Percentiles rank a stretch among this genome's conserved stretches.
phyloP scores from a whole-genome alignment of 768 basidiomycete species.

The Leccinum ochraceum region DNA sequence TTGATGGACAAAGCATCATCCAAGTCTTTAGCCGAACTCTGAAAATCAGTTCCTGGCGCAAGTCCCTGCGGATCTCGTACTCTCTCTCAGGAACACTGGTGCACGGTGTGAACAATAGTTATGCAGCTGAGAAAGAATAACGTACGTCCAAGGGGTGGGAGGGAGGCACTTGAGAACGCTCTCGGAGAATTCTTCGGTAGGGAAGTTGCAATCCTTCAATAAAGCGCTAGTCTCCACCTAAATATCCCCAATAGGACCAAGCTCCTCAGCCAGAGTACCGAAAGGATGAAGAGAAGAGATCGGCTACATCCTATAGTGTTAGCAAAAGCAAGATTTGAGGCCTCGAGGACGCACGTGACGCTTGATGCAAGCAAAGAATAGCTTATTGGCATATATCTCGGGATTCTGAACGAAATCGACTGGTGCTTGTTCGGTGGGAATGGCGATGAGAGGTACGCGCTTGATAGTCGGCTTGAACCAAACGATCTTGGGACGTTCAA shows the following conservation, averaged over 20 bases:
- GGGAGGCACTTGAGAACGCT: slow-evolving; percentile 82
- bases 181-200: slow-evolving; percentile 95
- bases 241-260: slow-evolving; percentile 97
- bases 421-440: slow-evolving; percentile 98
- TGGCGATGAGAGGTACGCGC: slow-evolving; percentile 96
- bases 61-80: slow-evolving; percentile 82
- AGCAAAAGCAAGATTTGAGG: slow-evolving; percentile 14
- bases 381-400: slow-evolving; percentile 83
- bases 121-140: background rate
- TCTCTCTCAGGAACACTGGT: slow-evolving; percentile 85
- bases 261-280: slow-evolving; percentile 95
- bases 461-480: slow-evolving; percentile 99
- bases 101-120: slow-evolving; percentile 12
- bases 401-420: slow-evolving; percentile 94
- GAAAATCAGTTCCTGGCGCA: slow-evolving; percentile 84
- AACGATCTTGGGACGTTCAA: slow-evolving; percentile 96
- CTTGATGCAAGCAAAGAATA: slow-evolving; percentile 98
- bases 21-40: slow-evolving; percentile 82
- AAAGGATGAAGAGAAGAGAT: slow-evolving; percentile 98
- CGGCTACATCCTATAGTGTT: slow-evolving; percentile 48
- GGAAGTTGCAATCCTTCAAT: slow-evolving; percentile 98
- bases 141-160: slow-evolving; percentile 87
- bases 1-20: slow-evolving; percentile 95
- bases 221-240: slow-evolving; percentile 98
- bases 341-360: slow-evolving; percentile 70